Percentiles rank a stretch among this genome's conserved stretches.
phyloP scores from a whole-genome alignment of 345 rosid species.

The Arabis alpina region DNA sequence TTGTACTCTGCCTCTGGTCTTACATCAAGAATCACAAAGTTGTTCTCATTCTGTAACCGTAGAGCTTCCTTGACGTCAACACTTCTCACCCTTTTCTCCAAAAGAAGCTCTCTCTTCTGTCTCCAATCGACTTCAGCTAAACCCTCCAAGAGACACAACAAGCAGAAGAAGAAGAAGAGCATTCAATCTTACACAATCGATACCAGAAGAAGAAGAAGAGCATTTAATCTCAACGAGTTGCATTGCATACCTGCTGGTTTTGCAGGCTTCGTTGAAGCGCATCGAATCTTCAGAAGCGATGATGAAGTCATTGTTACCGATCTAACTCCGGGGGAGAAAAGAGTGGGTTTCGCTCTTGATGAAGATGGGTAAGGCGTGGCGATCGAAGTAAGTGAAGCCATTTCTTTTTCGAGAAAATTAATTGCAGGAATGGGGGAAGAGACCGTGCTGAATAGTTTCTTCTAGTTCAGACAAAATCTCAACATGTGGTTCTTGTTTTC shows the following conservation, averaged over 20 bases:
- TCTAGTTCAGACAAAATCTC: conserved; percentile 29
- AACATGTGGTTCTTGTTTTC: conserved; percentile 41
- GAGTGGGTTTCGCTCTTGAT: conserved; percentile 37
- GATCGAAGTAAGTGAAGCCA: conserved; percentile 67
- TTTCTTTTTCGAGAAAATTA: conserved; percentile 22
- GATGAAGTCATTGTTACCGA: conserved; percentile 16
- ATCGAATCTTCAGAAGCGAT: conserved; percentile 38
- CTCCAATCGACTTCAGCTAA: conserved; percentile 98
- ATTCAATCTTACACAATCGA: not conserved
- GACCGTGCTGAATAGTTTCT: conserved; percentile 16
- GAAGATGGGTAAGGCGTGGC: conserved; percentile 52
- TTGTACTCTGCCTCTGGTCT: conserved; percentile 94
- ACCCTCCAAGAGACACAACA: conserved; percentile 48
- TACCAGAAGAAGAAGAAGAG: conserved; percentile 12
- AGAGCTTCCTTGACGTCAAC: conserved; percentile 96
- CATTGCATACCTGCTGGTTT: conserved; percentile 78
- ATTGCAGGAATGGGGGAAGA: conserved; percentile 2
- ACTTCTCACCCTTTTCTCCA: conserved; percentile 92
- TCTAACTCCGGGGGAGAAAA: conserved; percentile 44
- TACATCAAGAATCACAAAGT: conserved; percentile 95
- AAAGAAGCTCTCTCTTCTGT: conserved; percentile 73
- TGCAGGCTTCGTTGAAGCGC: conserved; percentile 79
- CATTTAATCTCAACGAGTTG: conserved; percentile 6
- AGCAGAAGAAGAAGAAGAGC: conserved; percentile 11
- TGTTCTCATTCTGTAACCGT: conserved; percentile 93